Conservation (phyloP, 345 rosid genomes). For the Eucalyptus curtisii region DNA sequence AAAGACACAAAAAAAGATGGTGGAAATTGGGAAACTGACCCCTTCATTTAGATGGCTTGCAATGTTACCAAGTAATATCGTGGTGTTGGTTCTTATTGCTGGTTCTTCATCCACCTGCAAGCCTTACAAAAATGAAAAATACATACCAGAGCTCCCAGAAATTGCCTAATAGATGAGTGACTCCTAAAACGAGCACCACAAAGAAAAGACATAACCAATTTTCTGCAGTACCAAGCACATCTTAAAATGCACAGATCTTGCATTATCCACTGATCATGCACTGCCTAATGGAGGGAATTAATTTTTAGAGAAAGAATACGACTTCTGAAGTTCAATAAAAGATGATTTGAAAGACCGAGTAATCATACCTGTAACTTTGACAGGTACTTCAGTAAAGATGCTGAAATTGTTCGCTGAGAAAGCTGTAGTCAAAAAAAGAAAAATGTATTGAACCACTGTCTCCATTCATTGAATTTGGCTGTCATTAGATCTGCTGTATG, state of each 20-base stretch:
- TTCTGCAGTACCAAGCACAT: background rate
- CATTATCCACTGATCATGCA: background rate
- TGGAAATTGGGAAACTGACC: constrained; percentile 22
- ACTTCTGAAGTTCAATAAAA: background rate
- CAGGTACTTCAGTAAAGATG: constrained; percentile 84
- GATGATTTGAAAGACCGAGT: background rate
- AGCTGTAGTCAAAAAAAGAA: constrained; percentile 33
- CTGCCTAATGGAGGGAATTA: background rate
- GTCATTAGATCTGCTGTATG: background rate
- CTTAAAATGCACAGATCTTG: background rate
- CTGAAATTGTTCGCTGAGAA: constrained; percentile 87
- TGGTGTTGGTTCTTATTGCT: constrained; percentile 95
- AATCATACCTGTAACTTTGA: constrained; percentile 82
- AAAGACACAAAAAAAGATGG: background rate
- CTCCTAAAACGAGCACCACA: background rate
- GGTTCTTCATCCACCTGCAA: constrained; percentile 97
- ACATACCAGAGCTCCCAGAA: background rate
- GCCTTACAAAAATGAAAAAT: background rate
- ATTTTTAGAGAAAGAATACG: background rate
- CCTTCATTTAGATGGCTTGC: constrained; percentile 86
- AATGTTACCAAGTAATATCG: constrained; percentile 95
- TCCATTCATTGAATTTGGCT: background rate
- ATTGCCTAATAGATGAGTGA: background rate
- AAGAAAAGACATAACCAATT: background rate
- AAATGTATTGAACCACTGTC: background rate